Evolutionary conservation across 1,284 basidiomycete species (phyloP), one percentile per base, ranked within the genome.

Genomic region (Schizopora paradoxa): DNA sequence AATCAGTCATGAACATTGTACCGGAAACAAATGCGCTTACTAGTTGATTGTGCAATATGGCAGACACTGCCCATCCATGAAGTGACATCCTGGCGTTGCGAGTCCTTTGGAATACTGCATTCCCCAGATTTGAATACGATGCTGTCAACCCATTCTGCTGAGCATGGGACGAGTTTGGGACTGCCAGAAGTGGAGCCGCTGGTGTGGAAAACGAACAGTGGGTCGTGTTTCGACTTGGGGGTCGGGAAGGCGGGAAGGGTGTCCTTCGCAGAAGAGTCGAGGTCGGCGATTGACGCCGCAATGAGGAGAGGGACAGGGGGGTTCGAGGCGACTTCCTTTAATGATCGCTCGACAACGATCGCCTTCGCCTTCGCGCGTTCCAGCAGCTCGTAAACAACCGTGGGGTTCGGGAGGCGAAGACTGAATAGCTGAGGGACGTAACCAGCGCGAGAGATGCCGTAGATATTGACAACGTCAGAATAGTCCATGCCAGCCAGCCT

Each of bases 11-110:
- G 33, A 16, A 23, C 59, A 54, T 48, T 53, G 51, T 52, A 52
- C 53, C 41, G 49, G 48, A 52, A 22, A 39, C 33, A 54, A 21
- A 35, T 51, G 48, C 51, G 67, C 79, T 66, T 61, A 81, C 81
- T 77, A 66, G 79, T 82, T 36, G 69, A 70, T 58, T 82, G 78
- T 29, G 61, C 81, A 46, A 82, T 80, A 58, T 84, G 81, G 54
- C 79, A 82, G 77, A 83, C 78, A 64, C 77, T 80, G 51, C 80
- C 81, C 80, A 83, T 77, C 73, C 73, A 79, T n/a, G 71, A 67
- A 23, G 73, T 74, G 52, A 87, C 79, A 57, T 87, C 83, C 58
- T 78, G 78, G 29, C 71, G 67, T 11, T 61, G 64, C 45, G 67
- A 60, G 59, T 70, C 66, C 52, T 31, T 43, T 43, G 80, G 80